Evolutionary conservation across 2,329 filamentous ascomycete genomes (phyloP), one percentile per base, ranked within the genome.

Genomic region (Trichoderma sp.): DNA sequence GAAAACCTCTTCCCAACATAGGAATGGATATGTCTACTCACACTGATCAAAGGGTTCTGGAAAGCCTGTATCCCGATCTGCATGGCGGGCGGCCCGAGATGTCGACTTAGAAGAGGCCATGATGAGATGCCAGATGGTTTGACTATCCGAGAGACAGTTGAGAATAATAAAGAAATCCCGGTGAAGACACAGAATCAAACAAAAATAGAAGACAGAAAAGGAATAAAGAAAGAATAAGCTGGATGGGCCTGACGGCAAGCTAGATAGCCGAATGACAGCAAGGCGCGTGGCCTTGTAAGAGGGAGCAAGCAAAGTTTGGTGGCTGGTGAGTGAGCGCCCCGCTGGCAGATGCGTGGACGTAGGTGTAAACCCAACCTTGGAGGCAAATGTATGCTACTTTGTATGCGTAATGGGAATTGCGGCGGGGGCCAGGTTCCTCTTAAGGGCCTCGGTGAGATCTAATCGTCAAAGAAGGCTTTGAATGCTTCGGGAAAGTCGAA

Each of bases 31-130:
- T 15, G 28, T 28, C 36, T 28, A 80, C 84, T 76, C 76, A 87
- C 85, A 77, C 68, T 80, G 82, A 69, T 83, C 83, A 58, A 87
- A 85, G 0, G 84, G 81, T 72, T 87, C 85, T 1, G 86, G 86
- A 71, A 88, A 88, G 59, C 86, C 86, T 15, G 86, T 87, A 76
- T 87, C 82, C 70, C 84, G 77, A 57, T 77, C 76, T 68, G 75
- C 67, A 34, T 74, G 76, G 66, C 75, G 76, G n/a, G 62, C 43
- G 17, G 61, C 20, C 55, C 53, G 71, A 36, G 66, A 69, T 59
- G 71, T 55, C n/a, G 71, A 59, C 47, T 36, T 20, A 39, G 71
- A 59, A 55, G 71, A 59, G 34, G 71, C 50, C 28, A 34, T 55
- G 57, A 61, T 23, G n/a, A 59, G n/a, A 66, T 23, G 36, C 36